These are phyloP conservation scores for Kwoniella shivajii DNA, from an alignment of 1,284 basidiomycete genomes.

Conservation along the genomic window DNA sequence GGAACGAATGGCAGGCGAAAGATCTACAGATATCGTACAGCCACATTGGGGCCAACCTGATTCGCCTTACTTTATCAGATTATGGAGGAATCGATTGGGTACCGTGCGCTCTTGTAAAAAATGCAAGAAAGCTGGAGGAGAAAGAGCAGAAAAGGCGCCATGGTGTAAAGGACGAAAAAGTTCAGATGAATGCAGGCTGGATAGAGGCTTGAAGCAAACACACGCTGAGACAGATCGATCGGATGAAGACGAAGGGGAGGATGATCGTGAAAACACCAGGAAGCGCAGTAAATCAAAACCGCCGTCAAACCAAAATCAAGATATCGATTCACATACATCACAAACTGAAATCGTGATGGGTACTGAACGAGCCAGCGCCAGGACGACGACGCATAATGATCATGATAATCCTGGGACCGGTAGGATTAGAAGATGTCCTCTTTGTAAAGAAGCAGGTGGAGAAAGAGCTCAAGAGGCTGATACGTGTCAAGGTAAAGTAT, in stretches of 20 bases:
- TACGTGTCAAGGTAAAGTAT: slow-evolving; percentile 12
- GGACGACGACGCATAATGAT: too few relatives aligned
- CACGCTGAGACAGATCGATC: background rate
- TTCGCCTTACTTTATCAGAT: slow-evolving; percentile 16
- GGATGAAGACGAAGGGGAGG: too few relatives aligned
- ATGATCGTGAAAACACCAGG: too few relatives aligned
- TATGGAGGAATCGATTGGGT: slow-evolving; percentile 15
- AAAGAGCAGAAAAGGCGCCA: slow-evolving; percentile 17
- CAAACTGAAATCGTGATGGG: too few relatives aligned
- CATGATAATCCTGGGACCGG: background rate
- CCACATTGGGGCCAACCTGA: background rate
- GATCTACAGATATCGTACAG: slow-evolving; percentile 1
- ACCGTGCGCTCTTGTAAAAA: slow-evolving; percentile 11
- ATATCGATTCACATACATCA: too few relatives aligned
- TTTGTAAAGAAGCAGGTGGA: slow-evolving; percentile 26
- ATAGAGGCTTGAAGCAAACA: background rate
- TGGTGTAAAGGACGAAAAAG: slow-evolving; percentile 26
- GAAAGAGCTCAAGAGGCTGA: slow-evolving; percentile 17
- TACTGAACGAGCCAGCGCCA: background rate
- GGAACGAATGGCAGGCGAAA: slow-evolving; percentile 26
- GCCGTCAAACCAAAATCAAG: too few relatives aligned
- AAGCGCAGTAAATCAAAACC: too few relatives aligned
- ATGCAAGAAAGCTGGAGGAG: slow-evolving; percentile 21
- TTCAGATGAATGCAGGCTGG: slow-evolving; percentile 13
- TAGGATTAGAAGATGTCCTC: slow-evolving; percentile 1